Evolutionary conservation across 768 basidiomycete genomes (phyloP), one percentile per base, ranked within the genome.

Genomic region (Daedalea quercina): DNA sequence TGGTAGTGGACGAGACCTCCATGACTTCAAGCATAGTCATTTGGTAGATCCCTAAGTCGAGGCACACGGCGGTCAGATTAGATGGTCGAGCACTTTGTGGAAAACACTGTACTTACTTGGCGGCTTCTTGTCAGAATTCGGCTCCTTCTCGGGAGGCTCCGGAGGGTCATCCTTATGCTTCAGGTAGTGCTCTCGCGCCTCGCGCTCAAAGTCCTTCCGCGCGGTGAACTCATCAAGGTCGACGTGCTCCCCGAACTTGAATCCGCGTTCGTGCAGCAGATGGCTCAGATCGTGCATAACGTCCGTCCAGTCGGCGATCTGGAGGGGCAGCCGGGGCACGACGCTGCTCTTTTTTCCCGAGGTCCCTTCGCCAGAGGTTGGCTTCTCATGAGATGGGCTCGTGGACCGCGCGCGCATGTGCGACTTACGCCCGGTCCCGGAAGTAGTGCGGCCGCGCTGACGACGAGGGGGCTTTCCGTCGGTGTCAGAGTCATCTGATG

Each of bases 11-110:
- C 1, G 70, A 68, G 28, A 65, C 63, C 13, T 66, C 51, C 8
- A 71, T 52, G 4, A 69, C 63, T 17, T 72, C 66, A 15, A 66
- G 62, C 41, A 75, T 60, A 0, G 70, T 59, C n/a, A 67, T 57
- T 0, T 70, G 72, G 47, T 75, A 70, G 8, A 68, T 66, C 24
- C 64, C 75, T 75, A 47, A 12, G 3, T 25, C 17, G 9, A 12
- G 20, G 19, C n/a, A 47, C 26, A 47, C 26, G 22, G n/a, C 7
- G 19, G 20, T 12, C 19, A 28, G 28, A 20, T n/a, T n/a, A n/a
- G n/a, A n/a, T n/a, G n/a, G n/a, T n/a, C n/a, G n/a, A n/a, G n/a
- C n/a, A n/a, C n/a, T n/a, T n/a, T n/a, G n/a, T n/a, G n/a, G n/a
- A 44, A 12, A 24, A 52, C n/a, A n/a, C n/a, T n/a, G n/a, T n/a